phyloP scores from a whole-genome alignment of 495 filamentous ascomycete genomes.

The Trichoderma erinaceum region DNA sequence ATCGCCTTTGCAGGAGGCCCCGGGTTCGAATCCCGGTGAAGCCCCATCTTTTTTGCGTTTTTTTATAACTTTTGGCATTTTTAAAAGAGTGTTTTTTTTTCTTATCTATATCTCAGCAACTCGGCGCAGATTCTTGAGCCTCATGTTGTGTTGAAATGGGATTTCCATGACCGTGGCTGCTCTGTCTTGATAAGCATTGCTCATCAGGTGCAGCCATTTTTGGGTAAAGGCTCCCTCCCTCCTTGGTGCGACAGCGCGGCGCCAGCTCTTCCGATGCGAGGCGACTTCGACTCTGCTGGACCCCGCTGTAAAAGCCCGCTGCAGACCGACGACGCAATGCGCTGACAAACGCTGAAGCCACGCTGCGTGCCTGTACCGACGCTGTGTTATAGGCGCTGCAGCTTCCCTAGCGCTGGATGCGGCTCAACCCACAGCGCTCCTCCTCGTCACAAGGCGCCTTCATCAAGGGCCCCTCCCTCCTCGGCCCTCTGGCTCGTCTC shows the following conservation, averaged over 20 bases:
- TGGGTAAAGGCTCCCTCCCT: background rate
- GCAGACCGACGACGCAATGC: background rate
- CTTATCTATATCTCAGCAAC: too few relatives aligned
- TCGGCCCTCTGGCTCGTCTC: too few relatives aligned
- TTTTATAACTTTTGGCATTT: too few relatives aligned
- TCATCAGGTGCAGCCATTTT: too few relatives aligned
- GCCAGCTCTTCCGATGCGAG: background rate
- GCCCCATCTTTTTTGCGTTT: slow-evolving; percentile 14
- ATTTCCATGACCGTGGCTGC: too few relatives aligned
- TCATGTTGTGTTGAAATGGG: too few relatives aligned
- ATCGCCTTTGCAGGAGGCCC: slow-evolving; percentile 15
- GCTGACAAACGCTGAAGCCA: slow-evolving; percentile 3
- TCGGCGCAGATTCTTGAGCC: too few relatives aligned
- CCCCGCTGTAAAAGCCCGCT: background rate
- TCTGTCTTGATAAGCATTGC: too few relatives aligned
- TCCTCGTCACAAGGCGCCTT: background rate
- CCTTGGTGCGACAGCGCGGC: background rate
- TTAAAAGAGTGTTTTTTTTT: too few relatives aligned
- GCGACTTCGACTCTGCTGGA: background rate
- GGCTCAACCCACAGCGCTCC: background rate
- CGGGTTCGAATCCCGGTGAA: slow-evolving; percentile 16
- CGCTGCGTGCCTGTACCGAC: too few relatives aligned
- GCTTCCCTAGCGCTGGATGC: background rate
- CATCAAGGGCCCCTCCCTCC: background rate
- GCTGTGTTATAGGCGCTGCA: too few relatives aligned